Evolutionary conservation across 2,329 filamentous ascomycete species (phyloP).

Genomic region (Daldinia eschscholtzii): DNA sequence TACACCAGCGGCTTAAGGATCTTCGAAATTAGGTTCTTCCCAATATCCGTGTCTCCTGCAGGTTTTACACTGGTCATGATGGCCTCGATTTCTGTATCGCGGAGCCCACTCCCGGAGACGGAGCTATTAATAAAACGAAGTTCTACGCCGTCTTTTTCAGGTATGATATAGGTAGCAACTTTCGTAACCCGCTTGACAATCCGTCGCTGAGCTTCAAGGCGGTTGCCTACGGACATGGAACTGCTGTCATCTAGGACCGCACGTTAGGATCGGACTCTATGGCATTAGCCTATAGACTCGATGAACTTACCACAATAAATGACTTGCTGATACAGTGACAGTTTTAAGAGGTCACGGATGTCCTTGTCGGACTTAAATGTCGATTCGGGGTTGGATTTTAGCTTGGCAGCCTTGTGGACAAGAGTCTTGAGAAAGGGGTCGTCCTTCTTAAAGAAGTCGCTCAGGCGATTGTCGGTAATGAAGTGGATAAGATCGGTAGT

Average conservation of each 20-base stretch:
- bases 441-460: not conserved
- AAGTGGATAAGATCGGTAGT: not conserved
- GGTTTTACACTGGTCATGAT: not conserved
- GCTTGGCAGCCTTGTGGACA: not conserved
- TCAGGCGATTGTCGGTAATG: not conserved
- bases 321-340: conserved; percentile 2
- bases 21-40: not conserved
- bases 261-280: not conserved
- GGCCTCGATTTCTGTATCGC: not conserved
- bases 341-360: not conserved
- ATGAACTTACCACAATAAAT: not conserved
- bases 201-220: not conserved
- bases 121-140: conserved; percentile 2
- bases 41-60: not conserved
- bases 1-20: conserved; percentile 1
- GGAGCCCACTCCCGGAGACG: not conserved
- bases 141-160: not conserved
- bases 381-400: not conserved
- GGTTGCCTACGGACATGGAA: conserved; percentile 1
- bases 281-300: not conserved
- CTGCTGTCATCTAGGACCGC: not conserved
- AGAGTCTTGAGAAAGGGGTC: not conserved
- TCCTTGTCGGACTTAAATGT: conserved; percentile 4
- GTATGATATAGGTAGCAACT: not conserved
- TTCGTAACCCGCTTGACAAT: not conserved